Conservation (phyloP, 768 basidiomycete genomes). For the Suillus alpinus region DNA sequence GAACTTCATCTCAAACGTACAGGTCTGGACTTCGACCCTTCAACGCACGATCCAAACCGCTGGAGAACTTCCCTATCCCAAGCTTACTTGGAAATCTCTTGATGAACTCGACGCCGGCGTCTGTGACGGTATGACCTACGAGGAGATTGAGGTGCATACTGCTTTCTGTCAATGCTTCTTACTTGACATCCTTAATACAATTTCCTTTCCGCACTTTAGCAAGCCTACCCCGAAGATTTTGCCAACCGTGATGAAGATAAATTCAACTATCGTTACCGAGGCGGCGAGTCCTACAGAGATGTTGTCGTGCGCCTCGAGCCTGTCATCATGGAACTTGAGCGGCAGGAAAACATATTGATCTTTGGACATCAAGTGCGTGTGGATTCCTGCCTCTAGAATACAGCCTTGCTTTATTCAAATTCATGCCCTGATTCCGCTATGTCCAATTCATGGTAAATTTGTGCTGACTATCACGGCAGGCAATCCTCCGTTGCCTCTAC, state of each 20-base stretch:
- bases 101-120: slow-evolving; percentile 99
- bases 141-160: slow-evolving; percentile 85
- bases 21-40: slow-evolving; percentile 99
- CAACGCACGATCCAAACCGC: slow-evolving; percentile 91
- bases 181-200: not conserved
- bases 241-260: slow-evolving; percentile 98
- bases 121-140: slow-evolving; percentile 99
- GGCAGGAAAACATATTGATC: slow-evolving; percentile 95
- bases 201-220: slow-evolving; percentile 40
- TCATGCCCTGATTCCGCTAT: not conserved
- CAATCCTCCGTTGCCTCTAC: slow-evolving; percentile 63
- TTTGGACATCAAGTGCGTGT: slow-evolving; percentile 83
- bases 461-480: slow-evolving; percentile 11
- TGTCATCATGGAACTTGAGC: slow-evolving; percentile 98
- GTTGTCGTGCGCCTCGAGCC: slow-evolving; percentile 95
- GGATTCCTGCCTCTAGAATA: not conserved
- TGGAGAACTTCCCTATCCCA: slow-evolving; percentile 74
- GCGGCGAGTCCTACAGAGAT: slow-evolving; percentile 96
- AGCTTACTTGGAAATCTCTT: slow-evolving; percentile 97
- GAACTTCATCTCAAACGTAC: not conserved
- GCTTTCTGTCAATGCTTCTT: not conserved
- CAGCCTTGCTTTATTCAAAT: not conserved
- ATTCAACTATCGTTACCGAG: slow-evolving; percentile 97
- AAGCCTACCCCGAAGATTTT: slow-evolving; percentile 96
- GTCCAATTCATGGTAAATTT: not conserved